phyloP scores from a whole-genome alignment of 495 filamentous ascomycete genomes.

The Cetradonia linearis region DNA sequence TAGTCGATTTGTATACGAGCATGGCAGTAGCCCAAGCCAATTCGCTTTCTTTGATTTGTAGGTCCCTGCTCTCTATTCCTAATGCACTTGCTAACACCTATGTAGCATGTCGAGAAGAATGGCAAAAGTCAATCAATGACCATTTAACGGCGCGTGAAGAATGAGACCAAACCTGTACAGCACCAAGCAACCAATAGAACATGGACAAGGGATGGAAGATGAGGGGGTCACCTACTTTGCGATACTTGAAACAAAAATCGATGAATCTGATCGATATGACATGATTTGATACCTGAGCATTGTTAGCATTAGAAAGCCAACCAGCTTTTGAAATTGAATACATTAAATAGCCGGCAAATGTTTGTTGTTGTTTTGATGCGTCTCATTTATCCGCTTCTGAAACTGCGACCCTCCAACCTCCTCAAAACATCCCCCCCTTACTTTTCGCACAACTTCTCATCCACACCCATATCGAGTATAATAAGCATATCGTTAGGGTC shows the following conservation, averaged over 20 bases:
- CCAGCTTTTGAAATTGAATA: conserved; percentile 10
- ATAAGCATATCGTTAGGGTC: background rate
- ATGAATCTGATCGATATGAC: background rate
- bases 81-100: conserved; percentile 20
- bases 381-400: conserved; percentile 5
- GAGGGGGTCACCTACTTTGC: conserved; percentile 3
- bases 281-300: conserved; percentile 9
- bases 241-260: conserved; percentile 6
- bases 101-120: conserved; percentile 48
- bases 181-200: conserved; percentile 2
- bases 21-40: conserved; percentile 83
- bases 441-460: conserved; percentile 1
- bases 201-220: background rate
- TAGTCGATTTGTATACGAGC: conserved; percentile 89
- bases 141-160: conserved; percentile 13
- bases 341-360: conserved; percentile 3
- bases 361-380: conserved; percentile 17
- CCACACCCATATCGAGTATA: background rate
- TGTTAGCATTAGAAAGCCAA: conserved; percentile 3
- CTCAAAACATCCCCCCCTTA: conserved; percentile 8
- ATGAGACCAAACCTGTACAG: conserved; percentile 2
- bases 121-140: conserved; percentile 16
- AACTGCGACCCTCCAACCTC: conserved; percentile 9
- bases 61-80: conserved; percentile 31
- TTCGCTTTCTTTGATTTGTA: conserved; percentile 99